Base-by-base conservation (phyloP, 176 grass and related monocot genomes). In the Leersia perrieri region DNA sequence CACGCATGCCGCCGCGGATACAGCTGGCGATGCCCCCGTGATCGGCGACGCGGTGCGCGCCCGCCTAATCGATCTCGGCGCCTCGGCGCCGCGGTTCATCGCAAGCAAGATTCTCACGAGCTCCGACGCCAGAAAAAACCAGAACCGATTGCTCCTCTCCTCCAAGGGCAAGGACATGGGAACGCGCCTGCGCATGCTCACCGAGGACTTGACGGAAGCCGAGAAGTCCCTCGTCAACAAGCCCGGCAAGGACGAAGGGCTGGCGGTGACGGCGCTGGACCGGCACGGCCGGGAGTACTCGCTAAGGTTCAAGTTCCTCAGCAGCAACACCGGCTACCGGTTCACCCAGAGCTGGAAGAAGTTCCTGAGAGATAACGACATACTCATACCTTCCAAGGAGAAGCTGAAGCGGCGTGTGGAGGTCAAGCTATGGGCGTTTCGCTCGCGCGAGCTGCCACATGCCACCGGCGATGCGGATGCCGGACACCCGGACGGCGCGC, bases 401-500 rank as follows among this genome's bases (percentile, higher is more conserved):
- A 5, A 0, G 7, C 2, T 73, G 80, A 9, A 33, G 5, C 60
- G 61, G 23, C 5, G 33, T 11, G 44, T 75, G 0, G 22, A 16
- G 14, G 16, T 74, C 9, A 27, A 83, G 41, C 14, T 74, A 1
- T 74, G 70, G 41, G 40, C 58, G 60, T 82, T 82, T 1, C 80
- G 58, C 12, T 82, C 80, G n/a, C 57, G 38, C 18, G 58, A 11
- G 8, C 57, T 63, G 80, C 68, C 8, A 3, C 5, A 45, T 3
- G 60, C 23, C 9, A n/a, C 14, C 16, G 26, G 6, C 47, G 0
- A 4, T 3, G 20, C 31, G 27, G 41, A 34, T 4, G 12, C 18
- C 7, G 28, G 27, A 3, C 80, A 74, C 27, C 69, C 7, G 35
- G 67, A 49, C 4, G 80, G 60, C 31, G 60, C n/a, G 3, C 60